Percentiles rank a stretch among this genome's conserved stretches.
These are phyloP conservation scores for Botrytis byssoidea DNA, from an alignment of 2,329 filamentous ascomycete genomes.

Conservation along the genomic window DNA sequence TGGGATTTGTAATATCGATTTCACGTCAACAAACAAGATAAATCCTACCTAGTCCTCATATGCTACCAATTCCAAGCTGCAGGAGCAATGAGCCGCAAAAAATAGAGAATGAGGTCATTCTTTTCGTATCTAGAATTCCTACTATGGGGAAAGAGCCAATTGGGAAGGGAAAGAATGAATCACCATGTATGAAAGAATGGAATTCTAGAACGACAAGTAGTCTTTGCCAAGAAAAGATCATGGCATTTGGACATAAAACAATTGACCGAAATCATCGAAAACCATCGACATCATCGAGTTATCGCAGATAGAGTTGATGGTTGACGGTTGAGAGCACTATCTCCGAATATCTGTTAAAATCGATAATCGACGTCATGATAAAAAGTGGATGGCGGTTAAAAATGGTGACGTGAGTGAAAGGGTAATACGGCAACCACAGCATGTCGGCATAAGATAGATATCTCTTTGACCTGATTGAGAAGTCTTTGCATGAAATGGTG, in stretches of 20 bases:
- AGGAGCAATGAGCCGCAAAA: neutral
- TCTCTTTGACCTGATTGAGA: slow-evolving; percentile 1
- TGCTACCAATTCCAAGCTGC: neutral
- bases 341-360: neutral
- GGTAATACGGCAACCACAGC: neutral
- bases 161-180: neutral
- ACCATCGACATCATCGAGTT: neutral
- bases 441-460: neutral
- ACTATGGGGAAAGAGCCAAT: neutral
- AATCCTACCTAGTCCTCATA: neutral
- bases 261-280: neutral
- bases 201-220: neutral
- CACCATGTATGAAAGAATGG: neutral
- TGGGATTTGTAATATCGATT: neutral
- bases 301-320: neutral
- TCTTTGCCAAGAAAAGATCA: neutral
- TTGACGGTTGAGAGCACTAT: neutral
- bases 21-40: neutral
- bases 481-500: neutral
- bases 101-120: neutral
- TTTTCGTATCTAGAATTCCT: neutral
- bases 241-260: neutral
- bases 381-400: neutral
- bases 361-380: neutral
- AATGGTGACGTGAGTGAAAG: slow-evolving; percentile 1